Conservation (phyloP, 306 rosid species). For the Parietaria judaica region DNA sequence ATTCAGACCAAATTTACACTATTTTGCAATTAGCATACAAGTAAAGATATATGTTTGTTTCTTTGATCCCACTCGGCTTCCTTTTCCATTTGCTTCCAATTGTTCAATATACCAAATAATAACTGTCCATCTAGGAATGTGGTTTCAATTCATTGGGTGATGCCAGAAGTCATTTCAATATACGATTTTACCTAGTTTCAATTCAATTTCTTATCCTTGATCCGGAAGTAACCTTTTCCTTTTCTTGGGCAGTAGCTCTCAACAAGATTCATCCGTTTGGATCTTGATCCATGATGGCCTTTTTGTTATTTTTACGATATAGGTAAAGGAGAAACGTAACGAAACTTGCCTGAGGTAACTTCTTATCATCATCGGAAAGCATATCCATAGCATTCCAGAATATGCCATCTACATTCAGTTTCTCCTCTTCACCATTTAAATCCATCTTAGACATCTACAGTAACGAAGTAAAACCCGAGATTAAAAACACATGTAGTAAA, state of each 20-base stretch:
- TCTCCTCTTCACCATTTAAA: slow-evolving; percentile 79
- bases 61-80: too few species aligned
- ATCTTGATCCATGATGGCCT: background rate
- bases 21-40: background rate
- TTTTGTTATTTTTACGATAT: too few species aligned
- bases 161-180: background rate
- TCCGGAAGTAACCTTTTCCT: background rate
- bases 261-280: background rate
- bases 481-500: background rate
- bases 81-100: too few species aligned
- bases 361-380: slow-evolving; percentile 95
- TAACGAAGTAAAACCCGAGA: slow-evolving; percentile 10
- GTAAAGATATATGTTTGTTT: too few species aligned
- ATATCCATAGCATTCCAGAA: slow-evolving; percentile 98
- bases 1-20: background rate
- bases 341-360: slow-evolving; percentile 83
- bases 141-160: background rate
- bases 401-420: slow-evolving; percentile 62
- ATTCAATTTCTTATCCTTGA: background rate
- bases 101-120: too few species aligned
- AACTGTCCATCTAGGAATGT: too few species aligned
- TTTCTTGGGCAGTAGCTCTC: background rate
- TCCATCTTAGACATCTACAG: slow-evolving; percentile 91
- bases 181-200: background rate
- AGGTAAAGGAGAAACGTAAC: slow-evolving; percentile 6